These are phyloP conservation scores for Mycena indigotica DNA, from an alignment of 768 basidiomycete genomes.

Conservation along the genomic window DNA sequence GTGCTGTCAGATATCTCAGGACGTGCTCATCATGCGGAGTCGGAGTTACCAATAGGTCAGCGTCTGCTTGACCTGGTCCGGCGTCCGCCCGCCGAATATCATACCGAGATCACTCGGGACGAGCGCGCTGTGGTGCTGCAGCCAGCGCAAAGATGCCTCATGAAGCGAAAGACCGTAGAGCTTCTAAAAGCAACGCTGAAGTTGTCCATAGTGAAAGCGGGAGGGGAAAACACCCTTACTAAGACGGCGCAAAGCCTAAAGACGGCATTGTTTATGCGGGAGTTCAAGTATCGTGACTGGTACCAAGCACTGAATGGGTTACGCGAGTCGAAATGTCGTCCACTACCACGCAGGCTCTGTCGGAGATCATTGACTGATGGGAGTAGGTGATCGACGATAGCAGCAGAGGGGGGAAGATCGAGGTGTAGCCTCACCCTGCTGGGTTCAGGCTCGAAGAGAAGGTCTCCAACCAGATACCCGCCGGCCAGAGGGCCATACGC, in stretches of 20 bases:
- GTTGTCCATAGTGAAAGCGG: not conserved
- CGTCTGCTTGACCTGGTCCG: slow-evolving; percentile 30
- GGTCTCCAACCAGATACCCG: slow-evolving; percentile 47
- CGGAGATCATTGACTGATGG: not conserved
- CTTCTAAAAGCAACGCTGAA: slow-evolving; percentile 36
- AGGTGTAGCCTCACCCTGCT: slow-evolving; percentile 15
- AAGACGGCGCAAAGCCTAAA: slow-evolving; percentile 37
- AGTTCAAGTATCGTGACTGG: slow-evolving; percentile 40
- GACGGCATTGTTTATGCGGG: slow-evolving; percentile 36
- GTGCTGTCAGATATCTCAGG: slow-evolving; percentile 15
- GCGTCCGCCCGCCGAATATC: slow-evolving; percentile 48
- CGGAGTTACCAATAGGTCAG: slow-evolving; percentile 18
- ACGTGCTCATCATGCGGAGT: slow-evolving; percentile 10
- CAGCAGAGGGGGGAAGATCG: slow-evolving; percentile 5
- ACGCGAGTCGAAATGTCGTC: slow-evolving; percentile 43
- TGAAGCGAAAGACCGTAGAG: slow-evolving; percentile 43
- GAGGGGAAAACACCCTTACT: slow-evolving; percentile 29
- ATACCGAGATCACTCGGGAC: slow-evolving; percentile 41
- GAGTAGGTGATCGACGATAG: no score
- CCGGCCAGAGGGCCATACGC: slow-evolving; percentile 49
- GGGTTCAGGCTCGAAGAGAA: slow-evolving; percentile 25
- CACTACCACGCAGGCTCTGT: slow-evolving; percentile 6
- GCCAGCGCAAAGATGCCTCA: slow-evolving; percentile 52
- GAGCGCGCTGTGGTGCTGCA: slow-evolving; percentile 50
- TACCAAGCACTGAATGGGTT: slow-evolving; percentile 40